These are phyloP conservation scores for Coniochaeta pulveracea DNA, from an alignment of 2,329 filamentous ascomycete species.

Conservation along the genomic window DNA sequence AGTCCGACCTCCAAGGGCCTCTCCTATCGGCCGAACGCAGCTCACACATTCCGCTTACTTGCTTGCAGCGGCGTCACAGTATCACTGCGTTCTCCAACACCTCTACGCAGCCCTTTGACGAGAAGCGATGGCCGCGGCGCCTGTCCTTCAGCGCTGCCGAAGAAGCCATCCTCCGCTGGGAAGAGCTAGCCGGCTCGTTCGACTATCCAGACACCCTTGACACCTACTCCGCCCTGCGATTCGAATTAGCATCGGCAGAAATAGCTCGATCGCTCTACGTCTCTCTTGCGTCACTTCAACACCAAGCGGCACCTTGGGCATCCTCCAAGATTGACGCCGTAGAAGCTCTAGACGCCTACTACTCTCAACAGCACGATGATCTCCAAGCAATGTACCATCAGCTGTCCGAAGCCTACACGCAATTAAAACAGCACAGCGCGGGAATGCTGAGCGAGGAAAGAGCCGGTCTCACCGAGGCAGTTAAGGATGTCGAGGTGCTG, in stretches of 20 bases:
- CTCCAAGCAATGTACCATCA: slow-evolving; percentile 59
- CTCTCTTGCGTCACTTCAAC: slow-evolving; percentile 38
- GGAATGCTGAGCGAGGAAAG: slow-evolving; percentile 62
- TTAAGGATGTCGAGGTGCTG: slow-evolving; percentile 70
- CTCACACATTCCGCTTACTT: slow-evolving; percentile 28
- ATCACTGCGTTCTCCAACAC: slow-evolving; percentile 24
- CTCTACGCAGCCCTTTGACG: slow-evolving; percentile 28
- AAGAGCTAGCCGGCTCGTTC: slow-evolving; percentile 33
- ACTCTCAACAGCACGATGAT: slow-evolving; percentile 51
- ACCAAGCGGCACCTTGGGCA: slow-evolving; percentile 50
- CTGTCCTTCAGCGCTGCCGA: slow-evolving; percentile 68
- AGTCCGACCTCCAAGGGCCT: slow-evolving; percentile 45
- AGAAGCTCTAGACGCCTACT: slow-evolving; percentile 47
- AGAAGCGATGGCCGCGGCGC: slow-evolving; percentile 57
- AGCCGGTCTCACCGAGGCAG: slow-evolving; percentile 53
- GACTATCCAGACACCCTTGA: slow-evolving; percentile 11
- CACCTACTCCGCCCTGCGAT: slow-evolving; percentile 15
- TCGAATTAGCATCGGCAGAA: slow-evolving; percentile 30
- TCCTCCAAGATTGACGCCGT: slow-evolving; percentile 43
- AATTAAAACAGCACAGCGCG: slow-evolving; percentile 53
- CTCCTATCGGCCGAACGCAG: slow-evolving; percentile 36
- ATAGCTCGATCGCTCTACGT: slow-evolving; percentile 44
- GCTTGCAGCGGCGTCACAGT: slow-evolving; percentile 53
- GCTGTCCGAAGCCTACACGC: slow-evolving; percentile 58
- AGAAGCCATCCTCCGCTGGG: slow-evolving; percentile 61